Conservation (phyloP, 2,329 filamentous ascomycete genomes). For the Fusarium circinatum region DNA sequence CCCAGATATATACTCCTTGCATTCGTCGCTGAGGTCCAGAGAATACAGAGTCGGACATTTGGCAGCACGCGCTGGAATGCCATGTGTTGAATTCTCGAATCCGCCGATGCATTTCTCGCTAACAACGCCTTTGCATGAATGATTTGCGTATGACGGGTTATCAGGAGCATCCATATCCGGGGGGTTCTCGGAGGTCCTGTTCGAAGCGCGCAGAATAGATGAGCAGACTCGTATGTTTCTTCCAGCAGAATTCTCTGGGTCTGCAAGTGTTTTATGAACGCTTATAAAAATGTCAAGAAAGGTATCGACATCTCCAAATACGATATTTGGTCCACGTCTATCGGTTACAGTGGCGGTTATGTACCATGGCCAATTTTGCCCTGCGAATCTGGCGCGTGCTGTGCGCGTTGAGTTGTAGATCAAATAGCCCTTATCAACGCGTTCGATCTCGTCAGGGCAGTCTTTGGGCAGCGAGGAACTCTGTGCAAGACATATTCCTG, state of each 20-base stretch:
- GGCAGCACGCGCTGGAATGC: no score
- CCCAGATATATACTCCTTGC: no score
- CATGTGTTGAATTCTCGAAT: background rate
- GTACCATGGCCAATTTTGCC: rapidly evolving
- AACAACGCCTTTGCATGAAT: background rate
- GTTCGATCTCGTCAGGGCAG: background rate
- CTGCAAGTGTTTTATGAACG: background rate
- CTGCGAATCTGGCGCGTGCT: background rate
- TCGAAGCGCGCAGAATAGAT: no score
- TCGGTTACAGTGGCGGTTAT: background rate
- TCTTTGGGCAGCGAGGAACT: background rate
- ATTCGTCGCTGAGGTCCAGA: background rate
- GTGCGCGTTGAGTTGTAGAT: background rate
- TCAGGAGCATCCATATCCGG: background rate
- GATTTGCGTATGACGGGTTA: rapidly evolving
- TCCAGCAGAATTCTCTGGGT: no score
- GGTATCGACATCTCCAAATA: background rate
- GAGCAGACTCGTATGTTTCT: no score
- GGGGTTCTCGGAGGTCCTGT: background rate
- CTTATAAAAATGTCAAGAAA: background rate
- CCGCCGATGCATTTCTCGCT: background rate
- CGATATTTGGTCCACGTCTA: no score
- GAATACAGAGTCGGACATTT: no score
- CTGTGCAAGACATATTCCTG: rapidly evolving
- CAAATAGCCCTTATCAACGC: rapidly evolving